Percentiles rank a stretch among this genome's conserved stretches.
Evolutionary conservation across 768 basidiomycete genomes (phyloP).

Genomic region (Russula abietina): DNA sequence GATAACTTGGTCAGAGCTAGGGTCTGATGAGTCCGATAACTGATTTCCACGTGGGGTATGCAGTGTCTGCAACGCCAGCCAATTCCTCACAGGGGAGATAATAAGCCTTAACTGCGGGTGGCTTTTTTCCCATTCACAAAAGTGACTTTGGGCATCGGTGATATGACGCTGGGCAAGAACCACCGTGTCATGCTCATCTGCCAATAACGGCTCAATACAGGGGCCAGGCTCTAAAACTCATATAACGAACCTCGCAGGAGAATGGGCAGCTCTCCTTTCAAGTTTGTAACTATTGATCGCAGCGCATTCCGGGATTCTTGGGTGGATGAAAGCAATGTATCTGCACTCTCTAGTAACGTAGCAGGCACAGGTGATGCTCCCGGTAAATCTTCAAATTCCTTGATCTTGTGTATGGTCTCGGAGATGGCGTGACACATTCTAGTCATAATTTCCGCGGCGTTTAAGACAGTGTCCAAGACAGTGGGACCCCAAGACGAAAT

Average conservation of each 20-base stretch:
- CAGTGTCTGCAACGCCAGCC: slow-evolving; percentile 27
- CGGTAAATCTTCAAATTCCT: slow-evolving; percentile 9
- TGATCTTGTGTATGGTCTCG: slow-evolving; percentile 14
- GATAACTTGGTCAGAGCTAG: slow-evolving; percentile 42
- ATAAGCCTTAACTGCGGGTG: slow-evolving; percentile 31
- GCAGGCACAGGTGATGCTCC: slow-evolving; percentile 4
- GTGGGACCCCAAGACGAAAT: slow-evolving; percentile 7
- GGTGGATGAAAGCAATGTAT: slow-evolving; percentile 8
- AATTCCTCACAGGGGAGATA: slow-evolving; percentile 31
- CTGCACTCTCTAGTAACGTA: slow-evolving; percentile 8
- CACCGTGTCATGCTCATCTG: slow-evolving; percentile 18
- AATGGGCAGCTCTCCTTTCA: neutral
- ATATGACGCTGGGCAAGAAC: slow-evolving; percentile 12
- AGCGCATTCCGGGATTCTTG: neutral
- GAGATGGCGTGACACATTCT: slow-evolving; percentile 18
- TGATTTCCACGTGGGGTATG: neutral
- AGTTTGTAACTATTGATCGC: neutral
- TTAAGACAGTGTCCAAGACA: neutral
- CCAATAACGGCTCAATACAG: neutral
- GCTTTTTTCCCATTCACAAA: slow-evolving; percentile 16
- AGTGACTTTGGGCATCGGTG: neutral
- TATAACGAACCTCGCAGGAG: slow-evolving; percentile 15
- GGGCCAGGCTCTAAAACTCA: neutral
- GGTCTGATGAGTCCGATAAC: slow-evolving; percentile 12
- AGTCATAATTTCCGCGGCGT: slow-evolving; percentile 1